A percentile compares a stretch with the other conserved stretches of the same genome.
Conservation (phyloP, 116 monocot genomes). For the Papilionanthe hybrid region DNA sequence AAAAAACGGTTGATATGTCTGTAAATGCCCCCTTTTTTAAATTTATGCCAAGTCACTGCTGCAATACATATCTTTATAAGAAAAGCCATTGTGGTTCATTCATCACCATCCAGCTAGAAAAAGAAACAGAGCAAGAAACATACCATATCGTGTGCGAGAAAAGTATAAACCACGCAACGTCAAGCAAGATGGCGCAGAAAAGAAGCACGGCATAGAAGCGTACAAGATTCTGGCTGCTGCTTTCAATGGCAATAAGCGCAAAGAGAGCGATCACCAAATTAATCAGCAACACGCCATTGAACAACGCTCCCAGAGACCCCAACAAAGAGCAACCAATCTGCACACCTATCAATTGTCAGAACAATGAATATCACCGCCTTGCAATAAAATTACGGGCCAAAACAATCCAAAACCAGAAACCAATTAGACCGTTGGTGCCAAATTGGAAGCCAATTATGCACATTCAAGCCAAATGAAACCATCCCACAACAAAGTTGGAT, state of each 20-base stretch:
- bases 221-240: slow-evolving; percentile 80
- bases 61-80: neutral
- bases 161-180: slow-evolving; percentile 77
- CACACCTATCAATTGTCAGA: slow-evolving; percentile 5
- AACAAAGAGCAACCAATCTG: slow-evolving; percentile 89
- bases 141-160: slow-evolving; percentile 77
- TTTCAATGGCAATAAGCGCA: slow-evolving; percentile 88
- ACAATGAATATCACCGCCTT: neutral
- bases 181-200: slow-evolving; percentile 62
- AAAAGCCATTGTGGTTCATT: neutral
- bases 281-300: slow-evolving; percentile 78
- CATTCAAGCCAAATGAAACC: neutral
- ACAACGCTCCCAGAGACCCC: slow-evolving; percentile 77
- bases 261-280: slow-evolving; percentile 80
- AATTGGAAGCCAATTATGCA: neutral
- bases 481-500: neutral
- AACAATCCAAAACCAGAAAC: neutral
- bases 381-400: neutral
- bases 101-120: neutral
- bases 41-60: neutral
- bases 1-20: no score
- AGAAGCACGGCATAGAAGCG: slow-evolving; percentile 84
- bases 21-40: neutral
- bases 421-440: neutral
- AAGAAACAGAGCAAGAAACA: neutral